A percentile compares a stretch with the other conserved stretches of the same genome.
Conservation (phyloP, 257 asterid genomes). For the Striga asiatica region DNA sequence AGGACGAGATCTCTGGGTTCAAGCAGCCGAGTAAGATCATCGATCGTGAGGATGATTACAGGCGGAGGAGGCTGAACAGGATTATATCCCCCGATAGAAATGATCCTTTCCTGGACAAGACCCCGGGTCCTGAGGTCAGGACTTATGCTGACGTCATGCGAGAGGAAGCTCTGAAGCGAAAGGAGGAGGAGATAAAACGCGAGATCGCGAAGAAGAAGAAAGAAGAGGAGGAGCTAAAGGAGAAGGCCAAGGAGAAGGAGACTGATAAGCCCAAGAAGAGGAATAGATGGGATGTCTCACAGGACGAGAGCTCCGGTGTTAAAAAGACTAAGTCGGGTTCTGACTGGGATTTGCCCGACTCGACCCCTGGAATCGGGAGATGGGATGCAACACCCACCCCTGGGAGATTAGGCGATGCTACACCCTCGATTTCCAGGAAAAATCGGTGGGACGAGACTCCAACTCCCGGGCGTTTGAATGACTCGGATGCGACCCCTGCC, state of each 20-base stretch:
- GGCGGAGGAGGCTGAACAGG: slow-evolving; percentile 72
- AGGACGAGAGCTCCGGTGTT: slow-evolving; percentile 48
- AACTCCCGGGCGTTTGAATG: slow-evolving; percentile 60
- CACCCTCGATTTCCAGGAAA: slow-evolving; percentile 59
- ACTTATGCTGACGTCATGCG: slow-evolving; percentile 81
- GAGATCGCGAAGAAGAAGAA: slow-evolving; percentile 74
- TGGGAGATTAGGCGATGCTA: slow-evolving; percentile 85
- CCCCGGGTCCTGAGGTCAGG: slow-evolving; percentile 80
- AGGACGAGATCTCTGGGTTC: slow-evolving; percentile 54
- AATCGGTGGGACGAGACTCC: slow-evolving; percentile 92
- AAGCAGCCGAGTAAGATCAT: slow-evolving; percentile 67
- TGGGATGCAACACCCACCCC: slow-evolving; percentile 99
- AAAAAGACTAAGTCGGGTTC: slow-evolving; percentile 61
- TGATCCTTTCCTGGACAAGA: slow-evolving; percentile 80
- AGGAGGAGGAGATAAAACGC: slow-evolving; percentile 67
- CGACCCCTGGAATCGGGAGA: slow-evolving; percentile 78
- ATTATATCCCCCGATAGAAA: slow-evolving; percentile 75
- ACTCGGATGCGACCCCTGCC: slow-evolving; percentile 12
- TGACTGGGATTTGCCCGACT: slow-evolving; percentile 76
- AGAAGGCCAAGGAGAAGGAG: slow-evolving; percentile 37
- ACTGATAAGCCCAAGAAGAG: slow-evolving; percentile 78
- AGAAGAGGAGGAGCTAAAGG: slow-evolving; percentile 47
- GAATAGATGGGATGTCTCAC: slow-evolving; percentile 89
- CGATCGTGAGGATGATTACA: slow-evolving; percentile 78
- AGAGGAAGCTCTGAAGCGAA: slow-evolving; percentile 66